These are phyloP conservation scores for Suhomyces ambrosiae DNA, from an alignment of 1,139 yeast species.

Conservation along the genomic window DNA sequence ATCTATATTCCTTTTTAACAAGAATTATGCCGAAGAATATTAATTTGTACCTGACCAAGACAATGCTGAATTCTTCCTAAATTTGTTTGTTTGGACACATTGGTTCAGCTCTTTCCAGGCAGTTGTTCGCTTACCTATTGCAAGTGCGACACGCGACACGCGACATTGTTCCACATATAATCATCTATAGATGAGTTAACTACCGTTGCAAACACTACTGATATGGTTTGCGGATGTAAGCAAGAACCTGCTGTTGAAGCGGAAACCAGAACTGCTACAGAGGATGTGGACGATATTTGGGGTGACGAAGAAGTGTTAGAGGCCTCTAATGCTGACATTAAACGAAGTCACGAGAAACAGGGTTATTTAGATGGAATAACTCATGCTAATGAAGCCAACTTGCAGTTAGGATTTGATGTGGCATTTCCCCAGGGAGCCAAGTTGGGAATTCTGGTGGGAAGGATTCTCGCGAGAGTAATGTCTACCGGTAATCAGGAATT, in stretches of 20 bases:
- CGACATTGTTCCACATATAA: too few species aligned
- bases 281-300: conserved; percentile 43
- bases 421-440: conserved; percentile 78
- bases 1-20: too few species aligned
- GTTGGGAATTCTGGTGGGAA: conserved; percentile 69
- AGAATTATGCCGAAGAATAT: too few species aligned
- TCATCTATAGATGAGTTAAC: too few species aligned
- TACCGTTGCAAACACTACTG: too few species aligned
- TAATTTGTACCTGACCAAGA: too few species aligned
- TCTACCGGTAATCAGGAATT: conserved; percentile 22
- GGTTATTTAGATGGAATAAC: conserved; percentile 86
- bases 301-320: conserved; percentile 39
- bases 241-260: conserved; percentile 7
- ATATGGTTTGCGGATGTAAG: conserved; percentile 11
- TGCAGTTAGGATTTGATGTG: conserved; percentile 79
- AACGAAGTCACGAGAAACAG: conserved; percentile 72
- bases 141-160: too few species aligned
- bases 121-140: too few species aligned
- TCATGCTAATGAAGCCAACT: conserved; percentile 63
- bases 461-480: conserved; percentile 52
- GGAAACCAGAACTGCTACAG: conserved; percentile 5
- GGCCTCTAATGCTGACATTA: conserved; percentile 38
- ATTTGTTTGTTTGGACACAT: too few species aligned
- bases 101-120: too few species aligned
- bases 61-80: too few species aligned